A percentile compares a stretch with the other conserved stretches of the same genome.
Evolutionary conservation across 805 yeast genomes (phyloP).

Genomic region (Starmerella powellii): DNA sequence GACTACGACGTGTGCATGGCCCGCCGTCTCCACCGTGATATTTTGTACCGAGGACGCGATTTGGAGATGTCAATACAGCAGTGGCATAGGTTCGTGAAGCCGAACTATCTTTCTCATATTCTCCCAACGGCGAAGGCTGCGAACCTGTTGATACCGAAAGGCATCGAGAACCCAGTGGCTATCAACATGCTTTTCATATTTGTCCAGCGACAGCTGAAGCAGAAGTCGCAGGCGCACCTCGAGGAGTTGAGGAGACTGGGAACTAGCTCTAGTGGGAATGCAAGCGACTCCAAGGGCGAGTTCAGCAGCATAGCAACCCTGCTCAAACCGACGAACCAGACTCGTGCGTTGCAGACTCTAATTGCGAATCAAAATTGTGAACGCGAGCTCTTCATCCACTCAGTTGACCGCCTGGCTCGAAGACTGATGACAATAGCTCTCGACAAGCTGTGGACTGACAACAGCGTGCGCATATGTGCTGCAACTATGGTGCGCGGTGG

Average conservation of each 20-base stretch:
- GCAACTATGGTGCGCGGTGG: conserved; percentile 82
- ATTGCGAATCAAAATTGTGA: conserved; percentile 43
- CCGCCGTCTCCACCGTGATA: conserved; percentile 76
- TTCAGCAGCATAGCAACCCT: conserved; percentile 8
- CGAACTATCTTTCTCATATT: conserved; percentile 68
- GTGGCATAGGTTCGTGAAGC: conserved; percentile 87
- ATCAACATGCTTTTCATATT: conserved; percentile 69
- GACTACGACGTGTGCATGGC: conserved; percentile 88
- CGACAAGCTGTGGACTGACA: conserved; percentile 32
- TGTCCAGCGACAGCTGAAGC: conserved; percentile 54
- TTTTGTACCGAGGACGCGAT: conserved; percentile 75
- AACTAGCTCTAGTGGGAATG: conserved; percentile 26
- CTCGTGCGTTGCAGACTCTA: conserved; percentile 58
- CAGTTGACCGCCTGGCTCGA: conserved; percentile 71
- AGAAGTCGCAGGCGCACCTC: conserved; percentile 58
- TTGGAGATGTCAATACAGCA: conserved; percentile 70
- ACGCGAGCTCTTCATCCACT: conserved; percentile 72
- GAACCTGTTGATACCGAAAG: conserved; percentile 82
- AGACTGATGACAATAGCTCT: conserved; percentile 58
- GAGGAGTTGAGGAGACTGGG: conserved; percentile 51
- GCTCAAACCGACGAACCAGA: conserved; percentile 43
- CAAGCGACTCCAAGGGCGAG: conserved; percentile 14
- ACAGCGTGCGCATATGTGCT: conserved; percentile 39
- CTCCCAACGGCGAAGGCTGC: conserved; percentile 68
- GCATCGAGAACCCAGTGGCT: conserved; percentile 71